A percentile compares a stretch with the other conserved stretches of the same genome.
phyloP scores from a whole-genome alignment of 768 basidiomycete species.

The Russula griseocarnosa region DNA sequence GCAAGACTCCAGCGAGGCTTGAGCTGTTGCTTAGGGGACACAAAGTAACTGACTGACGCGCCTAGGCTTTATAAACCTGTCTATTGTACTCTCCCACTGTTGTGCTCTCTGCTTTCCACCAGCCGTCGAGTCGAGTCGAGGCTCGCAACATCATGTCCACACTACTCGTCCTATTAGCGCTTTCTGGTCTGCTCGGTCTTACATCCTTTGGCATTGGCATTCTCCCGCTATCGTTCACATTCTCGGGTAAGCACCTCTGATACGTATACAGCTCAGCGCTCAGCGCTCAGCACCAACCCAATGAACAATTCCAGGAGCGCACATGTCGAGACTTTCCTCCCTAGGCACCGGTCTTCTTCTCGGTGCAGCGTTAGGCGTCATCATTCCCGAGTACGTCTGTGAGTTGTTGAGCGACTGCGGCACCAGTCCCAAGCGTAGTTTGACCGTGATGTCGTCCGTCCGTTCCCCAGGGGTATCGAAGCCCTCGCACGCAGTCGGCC shows the following conservation, averaged over 20 bases:
- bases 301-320: slow-evolving; percentile 33
- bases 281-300: neutral
- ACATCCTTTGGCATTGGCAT: slow-evolving; percentile 68
- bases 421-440: neutral
- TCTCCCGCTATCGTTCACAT: slow-evolving; percentile 67
- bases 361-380: slow-evolving; percentile 85
- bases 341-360: slow-evolving; percentile 82
- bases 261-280: no score
- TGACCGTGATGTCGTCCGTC: neutral
- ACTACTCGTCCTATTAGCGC: slow-evolving; percentile 45
- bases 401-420: neutral
- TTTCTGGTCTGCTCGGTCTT: slow-evolving; percentile 59
- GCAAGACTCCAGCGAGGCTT: neutral
- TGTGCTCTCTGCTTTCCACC: no score
- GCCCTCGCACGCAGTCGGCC: slow-evolving; percentile 40
- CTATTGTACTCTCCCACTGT: neutral
- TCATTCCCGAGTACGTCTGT: slow-evolving; percentile 82
- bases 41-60: no score
- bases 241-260: slow-evolving; percentile 59
- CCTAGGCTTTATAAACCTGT: neutral
- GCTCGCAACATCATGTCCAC: slow-evolving; percentile 31
- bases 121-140: no score
- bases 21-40: neutral
- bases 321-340: slow-evolving; percentile 46
- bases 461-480: slow-evolving; percentile 64